These are phyloP conservation scores for Cercospora berteroae DNA, from an alignment of 2,329 filamentous ascomycete species.

Conservation along the genomic window DNA sequence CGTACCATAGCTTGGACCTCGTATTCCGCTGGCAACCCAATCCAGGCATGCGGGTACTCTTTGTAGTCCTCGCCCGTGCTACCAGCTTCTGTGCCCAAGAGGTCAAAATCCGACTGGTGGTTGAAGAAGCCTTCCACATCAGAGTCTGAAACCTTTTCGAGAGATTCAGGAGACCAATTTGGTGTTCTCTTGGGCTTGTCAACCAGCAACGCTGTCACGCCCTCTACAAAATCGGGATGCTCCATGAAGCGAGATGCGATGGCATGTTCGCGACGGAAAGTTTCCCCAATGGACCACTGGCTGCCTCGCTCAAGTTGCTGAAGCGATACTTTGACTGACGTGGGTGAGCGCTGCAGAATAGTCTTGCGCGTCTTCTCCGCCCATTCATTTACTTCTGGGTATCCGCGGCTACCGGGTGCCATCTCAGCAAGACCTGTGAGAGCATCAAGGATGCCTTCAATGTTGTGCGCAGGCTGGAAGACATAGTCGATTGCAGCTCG, in stretches of 20 bases:
- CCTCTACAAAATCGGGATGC: slow-evolving; percentile 86
- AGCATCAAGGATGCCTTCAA: slow-evolving; percentile 68
- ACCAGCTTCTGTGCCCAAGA: slow-evolving; percentile 48
- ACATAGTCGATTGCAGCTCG: slow-evolving; percentile 77
- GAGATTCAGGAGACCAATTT: slow-evolving; percentile 70
- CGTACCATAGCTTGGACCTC: slow-evolving; percentile 52
- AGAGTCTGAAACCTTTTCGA: slow-evolving; percentile 63
- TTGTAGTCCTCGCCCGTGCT: slow-evolving; percentile 57
- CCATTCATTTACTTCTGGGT: slow-evolving; percentile 64
- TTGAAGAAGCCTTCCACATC: slow-evolving; percentile 62
- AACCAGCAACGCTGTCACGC: slow-evolving; percentile 78
- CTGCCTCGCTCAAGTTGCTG: slow-evolving; percentile 75
- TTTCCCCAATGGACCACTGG: slow-evolving; percentile 76
- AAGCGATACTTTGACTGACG: slow-evolving; percentile 78
- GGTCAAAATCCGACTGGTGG: slow-evolving; percentile 50
- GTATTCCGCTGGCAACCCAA: slow-evolving; percentile 71
- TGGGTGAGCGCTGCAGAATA: slow-evolving; percentile 77
- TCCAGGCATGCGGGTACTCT: slow-evolving; percentile 68
- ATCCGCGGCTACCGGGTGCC: slow-evolving; percentile 33
- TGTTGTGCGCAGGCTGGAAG: slow-evolving; percentile 50
- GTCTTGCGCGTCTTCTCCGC: slow-evolving; percentile 73
- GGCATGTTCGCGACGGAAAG: slow-evolving; percentile 81
- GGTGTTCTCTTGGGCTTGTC: slow-evolving; percentile 65
- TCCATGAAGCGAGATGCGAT: slow-evolving; percentile 87
- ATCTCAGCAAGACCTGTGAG: slow-evolving; percentile 52